Evolutionary conservation across 495 filamentous ascomycete species (phyloP), one percentile per base, ranked within the genome.

Genomic region (Neurospora sp.): DNA sequence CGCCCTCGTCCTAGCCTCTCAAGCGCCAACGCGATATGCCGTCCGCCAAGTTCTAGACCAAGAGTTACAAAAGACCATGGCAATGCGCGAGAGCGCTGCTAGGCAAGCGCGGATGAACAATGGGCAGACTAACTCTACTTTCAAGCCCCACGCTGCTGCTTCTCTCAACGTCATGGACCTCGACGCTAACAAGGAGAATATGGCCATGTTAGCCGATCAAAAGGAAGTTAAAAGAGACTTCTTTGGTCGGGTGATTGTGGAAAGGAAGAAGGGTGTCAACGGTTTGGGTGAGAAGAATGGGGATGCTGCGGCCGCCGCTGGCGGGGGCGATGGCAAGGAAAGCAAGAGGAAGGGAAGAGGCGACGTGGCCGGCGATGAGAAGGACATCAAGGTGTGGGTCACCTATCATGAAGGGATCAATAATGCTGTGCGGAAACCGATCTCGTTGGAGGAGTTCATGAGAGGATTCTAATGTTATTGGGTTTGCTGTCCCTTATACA

Each of bases 331-430:
- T 10, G 44, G 69, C 10, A 65, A 41, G 37, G 70, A 68, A 44
- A 73, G 31, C 18, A 80, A 78, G 75, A 82, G 68, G 74, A 80
- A 53, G 53, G 77, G 65, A 75, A 73, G 68, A 79, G 73, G 77
- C 9, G 76, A 76, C 22, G 81, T 75, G 4, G 81, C 82, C 65
- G 76, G 82, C 31, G 83, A 74, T 9, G 83, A 81, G 37, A 77
- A 81, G 61, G 88, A 87, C 65, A 83, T 82, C 27, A 90, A 89
- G 78, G 90, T 96, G 12, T 99, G 96, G 95, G 90, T 97, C 31
- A 97, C 90, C 73, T 99, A 91, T 79, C 91, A 98, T 77, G 96
- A 98, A 82, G 96, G 96, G n/a, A 91, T 93, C 79, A 96, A 93
- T 75, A 98, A 98, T 83, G 96, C 96, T 10, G 96, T 99, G 59